Percentiles rank a stretch among this genome's conserved stretches.
These are phyloP conservation scores for Ceratobasidium sp. DNA, from an alignment of 1,284 basidiomycete species.

Conservation along the genomic window DNA sequence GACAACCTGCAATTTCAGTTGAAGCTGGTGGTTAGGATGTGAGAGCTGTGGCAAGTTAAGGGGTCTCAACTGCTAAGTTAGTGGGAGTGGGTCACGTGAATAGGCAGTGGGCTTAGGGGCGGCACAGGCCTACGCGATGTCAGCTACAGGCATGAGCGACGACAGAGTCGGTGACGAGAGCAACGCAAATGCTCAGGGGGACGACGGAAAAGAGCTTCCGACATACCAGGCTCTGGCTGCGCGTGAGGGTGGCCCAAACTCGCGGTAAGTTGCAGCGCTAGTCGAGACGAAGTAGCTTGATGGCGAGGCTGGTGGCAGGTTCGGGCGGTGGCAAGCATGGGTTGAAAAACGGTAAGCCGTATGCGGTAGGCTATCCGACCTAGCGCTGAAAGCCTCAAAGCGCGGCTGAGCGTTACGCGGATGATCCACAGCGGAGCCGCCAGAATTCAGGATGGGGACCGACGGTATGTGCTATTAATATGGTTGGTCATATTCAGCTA, in stretches of 20 bases:
- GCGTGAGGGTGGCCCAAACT: slow-evolving; percentile 41
- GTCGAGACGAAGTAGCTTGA: slow-evolving; percentile 50
- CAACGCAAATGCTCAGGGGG: slow-evolving; percentile 39
- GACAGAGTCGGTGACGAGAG: slow-evolving; percentile 4
- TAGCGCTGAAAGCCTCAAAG: slow-evolving; percentile 51
- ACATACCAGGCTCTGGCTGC: slow-evolving; percentile 76
- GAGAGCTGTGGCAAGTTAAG: no score
- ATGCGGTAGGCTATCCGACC: neutral
- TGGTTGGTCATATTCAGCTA: slow-evolving; percentile 15
- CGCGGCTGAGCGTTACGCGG: slow-evolving; percentile 78
- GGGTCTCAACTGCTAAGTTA: neutral
- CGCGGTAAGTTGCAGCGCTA: slow-evolving; percentile 28
- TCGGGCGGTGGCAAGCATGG: slow-evolving; percentile 83
- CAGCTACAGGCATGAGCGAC: slow-evolving; percentile 16
- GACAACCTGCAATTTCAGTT: no score
- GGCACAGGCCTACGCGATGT: slow-evolving; percentile 12
- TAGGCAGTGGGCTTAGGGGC: neutral
- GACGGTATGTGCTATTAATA: slow-evolving; percentile 48
- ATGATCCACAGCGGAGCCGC: slow-evolving; percentile 63
- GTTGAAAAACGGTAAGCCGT: slow-evolving; percentile 77
- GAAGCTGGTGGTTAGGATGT: no score
- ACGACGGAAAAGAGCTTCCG: slow-evolving; percentile 68
- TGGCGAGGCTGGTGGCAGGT: slow-evolving; percentile 60
- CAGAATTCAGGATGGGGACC: slow-evolving; percentile 69
- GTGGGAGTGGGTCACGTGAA: slow-evolving; percentile 32